A percentile compares a stretch with the other conserved stretches of the same genome.
Evolutionary conservation across 1,284 basidiomycete genomes (phyloP).

Genomic region (Retiboletus flavoniger): DNA sequence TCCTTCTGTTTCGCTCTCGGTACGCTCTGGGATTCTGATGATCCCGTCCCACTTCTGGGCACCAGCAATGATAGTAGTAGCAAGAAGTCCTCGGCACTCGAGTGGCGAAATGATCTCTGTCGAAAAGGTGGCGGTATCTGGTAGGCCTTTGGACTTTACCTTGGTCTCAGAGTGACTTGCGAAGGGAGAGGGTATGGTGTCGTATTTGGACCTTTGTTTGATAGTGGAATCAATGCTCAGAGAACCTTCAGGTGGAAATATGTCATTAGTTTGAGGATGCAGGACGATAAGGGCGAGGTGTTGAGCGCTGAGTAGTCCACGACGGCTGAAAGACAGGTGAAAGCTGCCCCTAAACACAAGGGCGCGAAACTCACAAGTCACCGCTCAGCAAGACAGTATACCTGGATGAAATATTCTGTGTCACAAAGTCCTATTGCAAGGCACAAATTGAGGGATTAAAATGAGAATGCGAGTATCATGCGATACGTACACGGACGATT

Average conservation of each 20-base stretch:
- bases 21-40: slow-evolving; percentile 41
- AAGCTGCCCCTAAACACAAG: slow-evolving; percentile 4
- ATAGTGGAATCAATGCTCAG: slow-evolving; percentile 19
- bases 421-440: slow-evolving; percentile 43
- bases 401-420: slow-evolving; percentile 42
- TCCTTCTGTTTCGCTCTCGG: neutral
- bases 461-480: neutral
- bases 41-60: slow-evolving; percentile 49
- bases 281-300: slow-evolving; percentile 44
- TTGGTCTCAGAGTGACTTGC: slow-evolving; percentile 15
- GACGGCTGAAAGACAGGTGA: slow-evolving; percentile 38
- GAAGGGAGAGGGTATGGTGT: slow-evolving; percentile 12
- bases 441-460: neutral
- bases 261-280: slow-evolving; percentile 41
- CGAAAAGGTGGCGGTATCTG: slow-evolving; percentile 31
- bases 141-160: slow-evolving; percentile 2
- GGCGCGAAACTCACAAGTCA: slow-evolving; percentile 45
- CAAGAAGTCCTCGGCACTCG: slow-evolving; percentile 43
- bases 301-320: slow-evolving; percentile 37
- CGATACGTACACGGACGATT: slow-evolving; percentile 39
- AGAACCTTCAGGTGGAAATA: slow-evolving; percentile 35
- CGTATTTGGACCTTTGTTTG: slow-evolving; percentile 9
- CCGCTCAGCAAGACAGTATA: slow-evolving; percentile 49
- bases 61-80: slow-evolving; percentile 32
- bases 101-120: slow-evolving; percentile 41